Evolutionary conservation across 345 rosid genomes (phyloP).

Genomic region (Salix brachista): DNA sequence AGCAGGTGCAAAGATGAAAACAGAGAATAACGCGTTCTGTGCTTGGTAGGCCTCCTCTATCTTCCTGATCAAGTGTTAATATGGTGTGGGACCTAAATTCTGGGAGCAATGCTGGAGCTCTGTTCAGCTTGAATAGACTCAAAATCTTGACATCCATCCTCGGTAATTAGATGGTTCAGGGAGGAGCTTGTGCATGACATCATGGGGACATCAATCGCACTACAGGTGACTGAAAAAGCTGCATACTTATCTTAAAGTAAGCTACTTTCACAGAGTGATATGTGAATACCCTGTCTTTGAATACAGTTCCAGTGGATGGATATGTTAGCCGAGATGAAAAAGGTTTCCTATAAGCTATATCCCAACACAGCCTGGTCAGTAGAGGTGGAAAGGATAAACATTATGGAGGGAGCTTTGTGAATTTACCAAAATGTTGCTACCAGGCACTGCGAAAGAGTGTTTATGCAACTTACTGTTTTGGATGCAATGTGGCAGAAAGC

Average conservation of each 20-base stretch:
- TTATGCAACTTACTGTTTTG: neutral
- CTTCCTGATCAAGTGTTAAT: neutral
- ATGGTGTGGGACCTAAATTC: neutral
- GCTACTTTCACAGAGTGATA: neutral
- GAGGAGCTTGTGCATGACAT: neutral
- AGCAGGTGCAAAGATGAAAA: slow-evolving; percentile 1
- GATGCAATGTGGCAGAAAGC: neutral
- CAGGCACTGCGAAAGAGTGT: neutral
- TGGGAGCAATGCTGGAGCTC: neutral
- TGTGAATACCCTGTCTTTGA: neutral
- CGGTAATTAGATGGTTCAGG: neutral
- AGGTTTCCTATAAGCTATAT: neutral
- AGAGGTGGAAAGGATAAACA: neutral
- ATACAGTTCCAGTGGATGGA: neutral
- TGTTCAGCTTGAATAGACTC: neutral
- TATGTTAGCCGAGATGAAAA: neutral
- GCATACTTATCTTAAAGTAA: neutral
- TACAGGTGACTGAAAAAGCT: neutral
- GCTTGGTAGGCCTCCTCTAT: neutral
- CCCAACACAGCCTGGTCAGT: neutral
- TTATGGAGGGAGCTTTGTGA: neutral
- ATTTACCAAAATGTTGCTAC: neutral
- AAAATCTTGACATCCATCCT: neutral
- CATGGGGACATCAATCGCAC: neutral
- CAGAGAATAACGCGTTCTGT: neutral